Conservation (phyloP, 2,329 filamentous ascomycete genomes). For the Sporothrix mexicana region DNA sequence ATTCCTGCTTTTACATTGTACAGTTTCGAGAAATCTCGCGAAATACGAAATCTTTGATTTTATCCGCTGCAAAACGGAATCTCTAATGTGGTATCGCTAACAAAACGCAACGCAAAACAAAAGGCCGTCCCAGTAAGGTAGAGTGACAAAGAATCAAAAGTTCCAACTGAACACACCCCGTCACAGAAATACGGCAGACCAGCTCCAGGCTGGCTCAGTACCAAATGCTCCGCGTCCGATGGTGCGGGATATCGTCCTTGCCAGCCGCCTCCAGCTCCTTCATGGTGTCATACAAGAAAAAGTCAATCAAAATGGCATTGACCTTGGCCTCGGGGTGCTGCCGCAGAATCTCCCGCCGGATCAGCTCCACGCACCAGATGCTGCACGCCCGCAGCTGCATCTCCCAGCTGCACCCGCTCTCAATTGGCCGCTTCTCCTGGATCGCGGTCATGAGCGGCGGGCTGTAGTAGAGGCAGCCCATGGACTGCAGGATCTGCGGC, state of each 20-base stretch:
- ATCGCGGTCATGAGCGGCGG: constrained; percentile 78
- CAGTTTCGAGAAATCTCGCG: constrained; percentile 8
- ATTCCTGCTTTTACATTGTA: background rate
- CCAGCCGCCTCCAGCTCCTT: constrained; percentile 77
- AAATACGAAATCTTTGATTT: constrained; percentile 11
- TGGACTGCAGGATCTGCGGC: constrained; percentile 85
- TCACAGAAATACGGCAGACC: background rate
- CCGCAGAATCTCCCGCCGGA: constrained; percentile 77
- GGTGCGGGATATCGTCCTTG: constrained; percentile 73
- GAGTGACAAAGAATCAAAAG: background rate
- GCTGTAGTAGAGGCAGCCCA: constrained; percentile 84
- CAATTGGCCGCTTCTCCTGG: constrained; percentile 65
- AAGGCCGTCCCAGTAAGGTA: background rate
- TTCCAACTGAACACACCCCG: background rate
- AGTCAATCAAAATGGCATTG: constrained; percentile 95
- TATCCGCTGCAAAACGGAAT: background rate
- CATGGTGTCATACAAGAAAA: constrained; percentile 94
- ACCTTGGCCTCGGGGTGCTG: constrained; percentile 72
- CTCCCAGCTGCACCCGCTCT: constrained; percentile 78
- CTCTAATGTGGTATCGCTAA: constrained; percentile 27
- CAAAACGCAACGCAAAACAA: constrained; percentile 14
- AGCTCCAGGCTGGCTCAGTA: constrained; percentile 53
- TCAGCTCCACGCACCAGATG: constrained; percentile 94
- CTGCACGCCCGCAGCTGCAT: constrained; percentile 87
- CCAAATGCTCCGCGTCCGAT: constrained; percentile 93